phyloP scores from a whole-genome alignment of 2,329 filamentous ascomycete genomes.

The Colletotrichum cordylinicola region DNA sequence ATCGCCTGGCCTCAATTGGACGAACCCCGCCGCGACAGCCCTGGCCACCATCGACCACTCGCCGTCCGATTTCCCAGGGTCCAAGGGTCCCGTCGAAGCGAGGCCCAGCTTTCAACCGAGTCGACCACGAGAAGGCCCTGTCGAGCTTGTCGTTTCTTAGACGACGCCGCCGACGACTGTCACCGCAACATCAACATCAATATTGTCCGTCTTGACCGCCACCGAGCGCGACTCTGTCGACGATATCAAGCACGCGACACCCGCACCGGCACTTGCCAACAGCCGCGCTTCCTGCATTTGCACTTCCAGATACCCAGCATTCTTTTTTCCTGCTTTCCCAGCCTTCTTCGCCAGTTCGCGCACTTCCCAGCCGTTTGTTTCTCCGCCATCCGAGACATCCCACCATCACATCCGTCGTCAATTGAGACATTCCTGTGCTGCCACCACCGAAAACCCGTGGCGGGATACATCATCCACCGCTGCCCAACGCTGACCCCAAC shows the following conservation, averaged over 20 bases:
- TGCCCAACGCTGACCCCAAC: background rate
- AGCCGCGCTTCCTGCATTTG: background rate
- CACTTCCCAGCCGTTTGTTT: background rate
- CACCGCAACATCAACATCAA: background rate
- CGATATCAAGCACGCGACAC: background rate
- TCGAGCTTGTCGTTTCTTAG: background rate
- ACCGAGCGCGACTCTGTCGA: background rate
- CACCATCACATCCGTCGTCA: background rate
- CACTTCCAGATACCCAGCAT: slow-evolving; percentile 15
- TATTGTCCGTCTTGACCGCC: background rate
- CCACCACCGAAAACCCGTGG: background rate
- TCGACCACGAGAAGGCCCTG: background rate
- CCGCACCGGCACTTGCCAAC: background rate
- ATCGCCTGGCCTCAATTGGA: background rate
- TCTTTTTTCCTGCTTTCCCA: background rate
- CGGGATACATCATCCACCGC: background rate
- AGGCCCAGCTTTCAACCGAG: background rate
- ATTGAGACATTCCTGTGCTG: slow-evolving; percentile 19
- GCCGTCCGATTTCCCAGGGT: background rate
- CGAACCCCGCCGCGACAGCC: background rate
- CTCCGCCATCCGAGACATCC: background rate
- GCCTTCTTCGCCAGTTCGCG: background rate
- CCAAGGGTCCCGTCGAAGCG: background rate
- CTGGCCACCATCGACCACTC: background rate
- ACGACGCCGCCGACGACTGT: background rate